phyloP scores from a whole-genome alignment of 2,329 filamentous ascomycete genomes.

The Huntiella abstrusa region DNA sequence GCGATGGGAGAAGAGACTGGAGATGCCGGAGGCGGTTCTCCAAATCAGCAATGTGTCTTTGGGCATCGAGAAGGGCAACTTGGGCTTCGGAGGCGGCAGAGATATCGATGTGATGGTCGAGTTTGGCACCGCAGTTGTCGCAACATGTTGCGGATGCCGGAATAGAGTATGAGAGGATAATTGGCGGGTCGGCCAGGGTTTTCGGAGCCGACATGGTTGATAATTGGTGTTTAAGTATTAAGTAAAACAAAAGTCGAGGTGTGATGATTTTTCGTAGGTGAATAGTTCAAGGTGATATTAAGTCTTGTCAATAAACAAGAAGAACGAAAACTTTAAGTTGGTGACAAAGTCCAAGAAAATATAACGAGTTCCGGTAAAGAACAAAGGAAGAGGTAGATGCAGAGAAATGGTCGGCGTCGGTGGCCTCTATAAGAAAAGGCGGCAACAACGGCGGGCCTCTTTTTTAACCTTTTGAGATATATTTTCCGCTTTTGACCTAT shows the following conservation, averaged over 20 bases:
- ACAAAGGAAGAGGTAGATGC: too few relatives aligned
- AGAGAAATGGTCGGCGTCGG: too few relatives aligned
- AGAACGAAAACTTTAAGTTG: too few relatives aligned
- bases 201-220: slow-evolving; percentile 1
- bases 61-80: slow-evolving; percentile 21
- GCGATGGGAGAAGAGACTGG: slow-evolving; percentile 34
- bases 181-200: slow-evolving; percentile 3
- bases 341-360: too few relatives aligned
- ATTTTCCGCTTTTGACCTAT: too few relatives aligned
- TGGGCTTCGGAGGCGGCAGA: slow-evolving; percentile 12
- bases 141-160: slow-evolving; percentile 22
- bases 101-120: slow-evolving; percentile 16
- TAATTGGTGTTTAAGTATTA: neutral
- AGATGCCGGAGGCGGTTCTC: slow-evolving; percentile 51
- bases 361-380: too few relatives aligned
- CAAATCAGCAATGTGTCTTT: slow-evolving; percentile 46
- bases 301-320: too few relatives aligned
- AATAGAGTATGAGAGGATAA: slow-evolving; percentile 11
- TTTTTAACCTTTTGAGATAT: too few relatives aligned
- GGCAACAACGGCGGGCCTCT: too few relatives aligned
- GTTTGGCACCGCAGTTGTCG: slow-evolving; percentile 29
- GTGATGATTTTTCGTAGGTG: neutral
- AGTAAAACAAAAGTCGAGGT: neutral
- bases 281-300: too few relatives aligned
- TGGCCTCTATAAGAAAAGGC: too few relatives aligned